A percentile compares a stretch with the other conserved stretches of the same genome.
Conservation (phyloP, 352 stramenopile genomes). For the Phytophthora ohioensis region DNA sequence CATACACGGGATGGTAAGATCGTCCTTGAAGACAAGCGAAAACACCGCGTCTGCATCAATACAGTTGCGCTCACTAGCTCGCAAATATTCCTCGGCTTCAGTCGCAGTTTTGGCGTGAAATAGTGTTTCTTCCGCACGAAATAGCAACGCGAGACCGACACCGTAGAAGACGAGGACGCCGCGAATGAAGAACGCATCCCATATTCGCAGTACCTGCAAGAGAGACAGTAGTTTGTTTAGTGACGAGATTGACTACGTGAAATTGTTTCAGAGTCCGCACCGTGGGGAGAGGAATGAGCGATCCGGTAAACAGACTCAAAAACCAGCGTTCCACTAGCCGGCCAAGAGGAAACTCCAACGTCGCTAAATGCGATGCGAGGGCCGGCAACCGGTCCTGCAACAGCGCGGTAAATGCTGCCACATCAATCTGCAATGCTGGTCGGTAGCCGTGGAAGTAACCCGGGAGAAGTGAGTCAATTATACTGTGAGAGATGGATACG, state of each 20-base stretch:
- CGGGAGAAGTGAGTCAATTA: constrained; percentile 72
- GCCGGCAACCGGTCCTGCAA: constrained; percentile 65
- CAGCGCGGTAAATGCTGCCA: constrained; percentile 59
- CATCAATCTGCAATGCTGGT: constrained; percentile 75
- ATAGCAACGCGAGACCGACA: constrained; percentile 71
- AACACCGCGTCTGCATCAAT: constrained; percentile 82
- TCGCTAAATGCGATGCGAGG: constrained; percentile 58
- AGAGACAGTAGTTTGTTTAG: constrained; percentile 2
- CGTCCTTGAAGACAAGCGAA: constrained; percentile 79
- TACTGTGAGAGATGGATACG: constrained; percentile 32
- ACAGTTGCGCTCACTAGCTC: constrained; percentile 60
- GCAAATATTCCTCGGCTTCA: constrained; percentile 65
- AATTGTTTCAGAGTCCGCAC: constrained; percentile 33
- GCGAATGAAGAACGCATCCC: constrained; percentile 82
- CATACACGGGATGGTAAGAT: constrained; percentile 83
- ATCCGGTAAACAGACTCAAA: constrained; percentile 77
- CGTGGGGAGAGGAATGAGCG: constrained; percentile 72
- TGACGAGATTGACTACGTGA: too few relatives aligned
- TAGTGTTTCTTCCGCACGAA: constrained; percentile 71
- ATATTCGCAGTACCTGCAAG: constrained; percentile 71
- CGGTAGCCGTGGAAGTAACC: constrained; percentile 85
- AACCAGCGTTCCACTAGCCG: constrained; percentile 77
- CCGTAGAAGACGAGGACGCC: constrained; percentile 78
- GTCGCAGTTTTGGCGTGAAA: constrained; percentile 63
- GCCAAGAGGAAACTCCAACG: constrained; percentile 64